Percentiles rank a stretch among this genome's conserved stretches.
phyloP scores from a whole-genome alignment of 768 basidiomycete species.

The Tylopilus balloui region DNA sequence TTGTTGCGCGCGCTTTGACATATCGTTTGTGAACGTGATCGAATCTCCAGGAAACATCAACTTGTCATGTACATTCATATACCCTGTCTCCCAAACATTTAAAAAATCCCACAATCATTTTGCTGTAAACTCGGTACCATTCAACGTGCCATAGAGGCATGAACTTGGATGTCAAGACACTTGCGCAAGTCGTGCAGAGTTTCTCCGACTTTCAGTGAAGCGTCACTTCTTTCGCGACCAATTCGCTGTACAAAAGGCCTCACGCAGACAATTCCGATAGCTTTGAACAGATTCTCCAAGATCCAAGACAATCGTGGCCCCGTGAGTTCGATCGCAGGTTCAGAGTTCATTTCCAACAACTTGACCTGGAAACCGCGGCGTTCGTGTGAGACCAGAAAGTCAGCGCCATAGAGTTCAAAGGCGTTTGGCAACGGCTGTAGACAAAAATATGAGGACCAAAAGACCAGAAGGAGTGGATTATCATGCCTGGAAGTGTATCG shows the following conservation, averaged over 20 bases:
- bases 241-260: constrained; percentile 47
- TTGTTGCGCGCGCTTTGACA: background rate
- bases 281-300: constrained; percentile 72
- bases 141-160: constrained; percentile 27
- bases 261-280: constrained; percentile 64
- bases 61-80: background rate
- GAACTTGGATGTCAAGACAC: constrained; percentile 56
- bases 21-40: background rate
- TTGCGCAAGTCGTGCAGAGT: constrained; percentile 54
- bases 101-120: background rate
- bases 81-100: background rate
- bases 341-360: constrained; percentile 89
- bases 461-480: background rate
- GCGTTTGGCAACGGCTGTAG: constrained; percentile 79
- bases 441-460: background rate
- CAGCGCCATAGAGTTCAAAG: constrained; percentile 94
- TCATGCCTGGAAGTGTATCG: constrained; percentile 78
- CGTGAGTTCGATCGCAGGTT: constrained; percentile 93
- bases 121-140: background rate
- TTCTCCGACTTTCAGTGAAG: constrained; percentile 51
- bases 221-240: background rate
- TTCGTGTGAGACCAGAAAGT: constrained; percentile 70
- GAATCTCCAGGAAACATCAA: constrained; percentile 11
- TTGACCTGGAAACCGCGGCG: constrained; percentile 50
- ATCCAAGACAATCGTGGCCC: constrained; percentile 80